Evolutionary conservation across 129 eudicot species (phyloP), one percentile per base, ranked within the genome.

Genomic region (Pulicaria dysenterica): DNA sequence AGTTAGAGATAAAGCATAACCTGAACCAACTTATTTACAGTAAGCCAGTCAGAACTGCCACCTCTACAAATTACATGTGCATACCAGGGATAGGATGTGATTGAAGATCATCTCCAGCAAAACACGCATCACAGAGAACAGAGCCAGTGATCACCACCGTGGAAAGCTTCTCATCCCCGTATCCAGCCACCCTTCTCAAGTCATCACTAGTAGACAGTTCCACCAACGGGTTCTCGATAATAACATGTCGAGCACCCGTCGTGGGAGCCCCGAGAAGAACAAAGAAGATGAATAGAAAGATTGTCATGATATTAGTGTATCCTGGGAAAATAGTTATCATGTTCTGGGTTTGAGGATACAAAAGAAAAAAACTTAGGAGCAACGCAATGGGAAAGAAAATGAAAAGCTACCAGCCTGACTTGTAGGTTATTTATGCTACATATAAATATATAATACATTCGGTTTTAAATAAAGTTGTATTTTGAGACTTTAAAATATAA

Each of bases 141-240:
- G 81, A 75, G 63, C 97, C 97, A 2, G 51, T 58, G 15, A 91
- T 79, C 1, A 82, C 65, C 17, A 91, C 95, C 1, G 88, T 88
- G 6, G 97, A 91, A 51, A 91, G 92, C 92, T 91, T 91, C 67
- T 82, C 86, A 48, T 91, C 92, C 8, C 97, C 97, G 64, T 91
- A 91, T 49, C 97, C 95, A 40, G 91, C 95, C 69, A 76, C 72
- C 17, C 68, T 57, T 70, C 76, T 82, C 60, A 86, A 58, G 17
- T 84, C 86, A 11, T 78, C 92, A 40, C 73, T 34, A 15, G 60
- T 72, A 10, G 81, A 85, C 3, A 79, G 57, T 24, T 83, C 84
- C 48, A 37, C 76, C 74, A 87, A 53, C 11, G 78, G 78, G 63
- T 82, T 76, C 39, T 13, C 64, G 31, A 24, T 46, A 37, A 10